phyloP scores from a whole-genome alignment of 495 filamentous ascomycete species.

The Talaromyces stipitatus region DNA sequence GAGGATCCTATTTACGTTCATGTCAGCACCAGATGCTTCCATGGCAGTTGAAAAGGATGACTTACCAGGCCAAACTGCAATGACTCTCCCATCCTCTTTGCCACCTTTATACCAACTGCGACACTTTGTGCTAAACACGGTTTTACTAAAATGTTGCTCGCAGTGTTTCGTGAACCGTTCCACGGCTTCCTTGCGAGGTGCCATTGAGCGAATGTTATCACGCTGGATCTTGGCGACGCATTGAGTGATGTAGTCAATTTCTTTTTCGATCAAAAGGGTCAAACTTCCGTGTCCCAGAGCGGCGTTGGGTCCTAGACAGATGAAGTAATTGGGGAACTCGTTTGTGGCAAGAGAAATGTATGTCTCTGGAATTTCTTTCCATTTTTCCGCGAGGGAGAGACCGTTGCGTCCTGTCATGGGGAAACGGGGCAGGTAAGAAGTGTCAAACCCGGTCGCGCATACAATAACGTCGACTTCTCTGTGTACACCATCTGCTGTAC shows the following conservation, averaged over 20 bases:
- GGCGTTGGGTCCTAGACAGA: conserved; percentile 40
- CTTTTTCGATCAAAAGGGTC: conserved; percentile 36
- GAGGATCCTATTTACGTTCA: conserved; percentile 25
- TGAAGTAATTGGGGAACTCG: conserved; percentile 61
- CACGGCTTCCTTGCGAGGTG: conserved; percentile 31
- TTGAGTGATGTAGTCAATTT: conserved; percentile 44
- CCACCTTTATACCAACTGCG: conserved; percentile 49
- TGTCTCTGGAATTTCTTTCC: conserved; percentile 42
- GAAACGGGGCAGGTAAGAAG: conserved; percentile 41
- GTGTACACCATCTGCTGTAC: conserved; percentile 39
- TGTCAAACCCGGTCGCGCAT: conserved; percentile 52
- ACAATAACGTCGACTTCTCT: conserved; percentile 33
- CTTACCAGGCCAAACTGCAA: conserved; percentile 37
- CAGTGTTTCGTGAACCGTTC: conserved; percentile 37
- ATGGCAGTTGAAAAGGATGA: neutral
- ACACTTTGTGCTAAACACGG: conserved; percentile 40
- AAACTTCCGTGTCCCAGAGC: conserved; percentile 40
- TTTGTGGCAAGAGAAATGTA: conserved; percentile 55
- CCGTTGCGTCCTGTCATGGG: conserved; percentile 40
- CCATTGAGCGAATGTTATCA: conserved; percentile 38
- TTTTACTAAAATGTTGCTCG: conserved; percentile 38
- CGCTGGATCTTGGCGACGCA: conserved; percentile 43
- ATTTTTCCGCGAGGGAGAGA: conserved; percentile 38
- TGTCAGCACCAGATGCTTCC: neutral
- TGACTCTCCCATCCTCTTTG: conserved; percentile 24